A percentile compares a stretch with the other conserved stretches of the same genome.
Conservation (phyloP, 768 basidiomycete genomes). For the Porpolomopsis calyptriformis region DNA sequence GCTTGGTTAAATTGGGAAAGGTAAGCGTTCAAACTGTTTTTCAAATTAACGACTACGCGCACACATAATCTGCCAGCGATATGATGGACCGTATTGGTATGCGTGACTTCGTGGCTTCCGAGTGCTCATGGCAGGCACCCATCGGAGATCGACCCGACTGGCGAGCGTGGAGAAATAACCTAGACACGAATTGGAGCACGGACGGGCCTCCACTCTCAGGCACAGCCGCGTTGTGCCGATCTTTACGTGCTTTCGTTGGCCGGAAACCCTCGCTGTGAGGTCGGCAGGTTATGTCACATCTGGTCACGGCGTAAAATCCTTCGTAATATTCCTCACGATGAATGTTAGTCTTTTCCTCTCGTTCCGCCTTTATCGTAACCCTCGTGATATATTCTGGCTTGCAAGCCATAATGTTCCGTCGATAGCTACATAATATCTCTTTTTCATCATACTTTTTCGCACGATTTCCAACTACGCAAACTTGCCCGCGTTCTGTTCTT, state of each 20-base stretch:
- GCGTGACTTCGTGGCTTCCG: constrained; percentile 35
- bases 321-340: too few species aligned
- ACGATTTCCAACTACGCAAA: too few species aligned
- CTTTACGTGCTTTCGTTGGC: constrained; percentile 47
- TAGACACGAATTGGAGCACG: constrained; percentile 18
- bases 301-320: not conserved
- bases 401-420: too few species aligned
- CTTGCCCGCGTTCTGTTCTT: too few species aligned
- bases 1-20: constrained; percentile 64
- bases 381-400: too few species aligned
- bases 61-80: constrained; percentile 44
- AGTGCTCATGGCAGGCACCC: constrained; percentile 44
- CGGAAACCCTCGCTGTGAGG: constrained; percentile 25
- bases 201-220: constrained; percentile 4
- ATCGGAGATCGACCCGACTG: constrained; percentile 38
- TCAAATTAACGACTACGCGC: too few species aligned
- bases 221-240: constrained; percentile 31
- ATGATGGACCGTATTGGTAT: constrained; percentile 66
- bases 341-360: too few species aligned
- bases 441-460: too few species aligned
- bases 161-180: constrained; percentile 39
- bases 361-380: too few species aligned
- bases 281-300: not conserved
- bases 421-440: not conserved
- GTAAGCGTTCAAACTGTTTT: constrained; percentile 23